A percentile compares a stretch with the other conserved stretches of the same genome.
Conservation (phyloP, 1,139 yeast genomes). For the Protomyces arabidopsidicola region DNA sequence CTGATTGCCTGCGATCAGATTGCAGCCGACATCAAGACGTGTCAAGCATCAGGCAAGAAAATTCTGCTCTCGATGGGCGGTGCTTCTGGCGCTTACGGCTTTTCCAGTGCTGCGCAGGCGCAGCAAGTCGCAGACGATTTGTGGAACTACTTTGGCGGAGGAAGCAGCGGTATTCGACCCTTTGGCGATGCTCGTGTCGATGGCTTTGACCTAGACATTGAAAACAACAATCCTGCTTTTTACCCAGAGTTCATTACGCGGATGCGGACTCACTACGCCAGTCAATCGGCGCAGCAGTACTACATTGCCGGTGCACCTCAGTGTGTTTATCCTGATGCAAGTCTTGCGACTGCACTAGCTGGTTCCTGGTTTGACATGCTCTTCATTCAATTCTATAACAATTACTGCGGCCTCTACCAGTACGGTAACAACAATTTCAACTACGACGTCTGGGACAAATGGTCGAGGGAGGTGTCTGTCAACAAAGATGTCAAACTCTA, state of each 20-base stretch:
- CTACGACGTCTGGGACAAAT: constrained; percentile 78
- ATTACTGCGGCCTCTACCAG: constrained; percentile 53
- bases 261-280: constrained; percentile 54
- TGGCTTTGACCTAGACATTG: constrained; percentile 72
- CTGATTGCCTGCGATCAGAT: constrained; percentile 41
- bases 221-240: constrained; percentile 51
- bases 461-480: constrained; percentile 58
- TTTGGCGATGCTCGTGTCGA: constrained; percentile 65
- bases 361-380: constrained; percentile 73
- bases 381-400: constrained; percentile 89
- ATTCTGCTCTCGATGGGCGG: constrained; percentile 85
- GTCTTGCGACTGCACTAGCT: constrained; percentile 63
- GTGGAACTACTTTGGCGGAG: constrained; percentile 86
- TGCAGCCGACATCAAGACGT: constrained; percentile 62
- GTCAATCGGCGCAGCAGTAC: constrained; percentile 47
- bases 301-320: constrained; percentile 93
- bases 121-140: constrained; percentile 64
- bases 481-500: constrained; percentile 59
- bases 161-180: constrained; percentile 59
- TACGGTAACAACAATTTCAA: constrained; percentile 55
- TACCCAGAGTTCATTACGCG: constrained; percentile 50
- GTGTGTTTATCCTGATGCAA: constrained; percentile 87
- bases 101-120: constrained; percentile 58
- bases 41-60: constrained; percentile 74
- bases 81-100: constrained; percentile 74